Base-by-base conservation (phyloP, 257 asterid species). In the Penstemon barbatus region DNA sequence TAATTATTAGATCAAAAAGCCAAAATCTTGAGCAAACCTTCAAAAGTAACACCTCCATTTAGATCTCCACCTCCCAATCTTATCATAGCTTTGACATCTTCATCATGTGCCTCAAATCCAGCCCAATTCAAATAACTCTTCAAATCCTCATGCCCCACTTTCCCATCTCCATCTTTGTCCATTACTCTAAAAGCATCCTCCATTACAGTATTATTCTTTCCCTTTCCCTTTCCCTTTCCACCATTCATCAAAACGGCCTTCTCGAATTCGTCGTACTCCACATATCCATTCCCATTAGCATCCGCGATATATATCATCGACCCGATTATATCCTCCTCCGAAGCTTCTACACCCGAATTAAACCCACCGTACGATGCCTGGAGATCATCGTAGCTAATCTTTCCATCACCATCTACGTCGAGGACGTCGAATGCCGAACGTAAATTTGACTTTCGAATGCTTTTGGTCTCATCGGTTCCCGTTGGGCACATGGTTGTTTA, bases 131-230 rank as follows among this genome's bases (percentile, higher is more conserved):
- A 65, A 61, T 88, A 93, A 8, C 65, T 66, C 84, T 73, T 88
- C 73, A 93, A 66, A 73, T 93, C 99, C 0, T 83, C 86, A 33
- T 61, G 70, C 57, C 96, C 96, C 1, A 93, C 96, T 33, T 77
- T 84, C 7, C 99, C 97, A 72, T 93, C 99, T 62, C 97, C 97
- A 72, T 93, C 97, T 42, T 75, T 90, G 51, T 93, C 99, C 94
- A 93, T 93, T 5, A 80, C 90, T 78, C 74, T 70, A 58, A 93
- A 93, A 7, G 86, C 99, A 68, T 83, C 95, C 61, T 80, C 89
- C 97, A 93, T 90, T 59, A 82, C 81, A 12, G 0, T 15, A 15
- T 15, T 15, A 15, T 15, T 15, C 4, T 41, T 13, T 56, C 52
- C 62, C n/a, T 65, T 61, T 3, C 70, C 52, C 4, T 41, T 13